Conservation (phyloP, 1,284 basidiomycete species). For the Ceratobasidium sp. region DNA sequence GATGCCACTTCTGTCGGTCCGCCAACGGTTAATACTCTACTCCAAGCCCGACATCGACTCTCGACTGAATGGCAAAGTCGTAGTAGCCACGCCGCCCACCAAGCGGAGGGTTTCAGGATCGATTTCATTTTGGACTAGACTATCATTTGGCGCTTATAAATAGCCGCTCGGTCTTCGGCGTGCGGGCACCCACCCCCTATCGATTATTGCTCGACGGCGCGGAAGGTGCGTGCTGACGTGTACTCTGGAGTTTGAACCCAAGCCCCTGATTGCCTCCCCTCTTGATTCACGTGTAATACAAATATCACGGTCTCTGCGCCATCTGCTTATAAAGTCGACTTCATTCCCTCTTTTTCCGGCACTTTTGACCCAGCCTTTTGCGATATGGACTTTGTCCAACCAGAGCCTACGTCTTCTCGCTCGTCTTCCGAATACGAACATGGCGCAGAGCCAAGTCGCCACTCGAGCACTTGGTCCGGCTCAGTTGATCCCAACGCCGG, state of each 20-base stretch:
- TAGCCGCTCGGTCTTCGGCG: constrained; percentile 28
- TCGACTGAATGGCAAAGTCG: constrained; percentile 25
- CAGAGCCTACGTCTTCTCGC: constrained; percentile 21
- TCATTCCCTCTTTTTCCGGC: too few species aligned
- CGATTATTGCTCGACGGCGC: constrained; percentile 10
- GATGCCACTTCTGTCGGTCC: not conserved
- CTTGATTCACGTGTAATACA: constrained; percentile 18
- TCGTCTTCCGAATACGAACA: constrained; percentile 22
- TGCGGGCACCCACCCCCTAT: constrained; percentile 16
- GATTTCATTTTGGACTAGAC: constrained; percentile 15
- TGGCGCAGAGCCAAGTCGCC: constrained; percentile 16
- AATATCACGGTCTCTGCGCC: constrained; percentile 6
- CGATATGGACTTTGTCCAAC: not conserved
- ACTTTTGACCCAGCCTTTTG: not conserved
- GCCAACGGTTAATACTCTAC: not conserved
- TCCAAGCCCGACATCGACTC: constrained; percentile 2
- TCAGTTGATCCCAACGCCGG: constrained; percentile 30
- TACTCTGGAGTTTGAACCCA: not conserved
- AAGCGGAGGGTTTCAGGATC: constrained; percentile 16
- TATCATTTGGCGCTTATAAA: constrained; percentile 22
- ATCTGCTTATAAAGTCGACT: constrained; percentile 14
- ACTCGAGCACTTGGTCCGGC: constrained; percentile 41
- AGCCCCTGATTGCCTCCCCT: not conserved
- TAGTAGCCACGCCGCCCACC: not conserved
- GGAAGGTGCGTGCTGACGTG: constrained; percentile 16